A percentile compares a stretch with the other conserved stretches of the same genome.
Evolutionary conservation across 2,329 filamentous ascomycete species (phyloP).

Genomic region (Dactylellina parvicollis): DNA sequence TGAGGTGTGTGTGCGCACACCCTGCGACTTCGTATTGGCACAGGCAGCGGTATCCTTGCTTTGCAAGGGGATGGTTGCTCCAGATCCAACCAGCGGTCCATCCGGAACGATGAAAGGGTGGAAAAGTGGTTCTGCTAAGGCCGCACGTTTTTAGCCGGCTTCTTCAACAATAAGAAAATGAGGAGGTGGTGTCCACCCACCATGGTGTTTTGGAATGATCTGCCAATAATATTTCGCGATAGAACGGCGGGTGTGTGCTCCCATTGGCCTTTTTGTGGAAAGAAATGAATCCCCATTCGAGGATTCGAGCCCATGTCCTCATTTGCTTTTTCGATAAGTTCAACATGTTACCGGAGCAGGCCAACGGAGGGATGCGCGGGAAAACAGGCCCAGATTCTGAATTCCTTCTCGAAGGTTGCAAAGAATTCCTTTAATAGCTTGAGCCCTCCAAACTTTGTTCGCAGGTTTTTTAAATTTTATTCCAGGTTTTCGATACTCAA

Average conservation of each 20-base stretch:
- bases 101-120: conserved; percentile 35
- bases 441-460: conserved; percentile 22
- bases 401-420: conserved; percentile 53
- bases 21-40: conserved; percentile 38
- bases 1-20: conserved; percentile 12
- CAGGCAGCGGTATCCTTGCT: conserved; percentile 50
- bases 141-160: conserved; percentile 53
- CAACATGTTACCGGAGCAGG: background rate
- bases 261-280: conserved; percentile 15
- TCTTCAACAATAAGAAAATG: conserved; percentile 23
- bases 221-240: conserved; percentile 37
- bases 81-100: conserved; percentile 48
- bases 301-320: conserved; percentile 23
- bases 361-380: conserved; percentile 33
- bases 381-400: conserved; percentile 42
- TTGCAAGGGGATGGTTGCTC: conserved; percentile 27
- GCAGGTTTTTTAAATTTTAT: conserved; percentile 17
- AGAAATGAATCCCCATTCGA: conserved; percentile 50
- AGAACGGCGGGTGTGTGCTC: conserved; percentile 16
- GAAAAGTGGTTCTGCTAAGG: conserved; percentile 45
- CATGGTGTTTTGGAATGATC: conserved; percentile 28
- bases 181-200: conserved; percentile 29
- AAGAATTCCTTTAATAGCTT: conserved; percentile 49
- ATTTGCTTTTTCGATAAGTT: conserved; percentile 35
- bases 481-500: conserved; percentile 24